Evolutionary conservation across 768 basidiomycete species (phyloP).

Genomic region (Harrya chromipes): DNA sequence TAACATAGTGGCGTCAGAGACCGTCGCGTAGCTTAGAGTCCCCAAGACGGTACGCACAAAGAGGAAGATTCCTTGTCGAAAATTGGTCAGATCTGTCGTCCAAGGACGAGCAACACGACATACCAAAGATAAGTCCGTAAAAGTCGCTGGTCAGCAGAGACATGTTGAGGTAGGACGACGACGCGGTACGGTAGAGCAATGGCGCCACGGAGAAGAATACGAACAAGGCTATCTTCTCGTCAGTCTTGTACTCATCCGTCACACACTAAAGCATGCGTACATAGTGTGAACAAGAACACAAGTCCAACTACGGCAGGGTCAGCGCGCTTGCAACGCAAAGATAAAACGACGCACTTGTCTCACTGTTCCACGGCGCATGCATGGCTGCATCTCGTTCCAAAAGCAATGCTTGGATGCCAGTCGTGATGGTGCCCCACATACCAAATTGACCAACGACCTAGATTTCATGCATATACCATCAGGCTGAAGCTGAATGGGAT

Average conservation of each 20-base stretch:
- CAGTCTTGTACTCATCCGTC: not conserved
- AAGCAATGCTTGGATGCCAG: conserved; percentile 67
- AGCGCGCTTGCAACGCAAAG: conserved; percentile 32
- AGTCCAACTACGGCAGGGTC: conserved; percentile 43
- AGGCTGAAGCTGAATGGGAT: not conserved
- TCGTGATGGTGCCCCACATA: conserved; percentile 78
- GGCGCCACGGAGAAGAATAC: conserved; percentile 83
- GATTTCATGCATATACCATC: not conserved
- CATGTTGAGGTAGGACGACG: conserved; percentile 82
- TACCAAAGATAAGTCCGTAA: conserved; percentile 75
- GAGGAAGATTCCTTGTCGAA: conserved; percentile 44
- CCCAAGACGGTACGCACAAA: conserved; percentile 38
- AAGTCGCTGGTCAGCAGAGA: conserved; percentile 86
- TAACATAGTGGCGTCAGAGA: not conserved
- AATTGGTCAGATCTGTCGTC: not conserved
- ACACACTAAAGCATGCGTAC: conserved; percentile 14
- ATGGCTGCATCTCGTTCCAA: conserved; percentile 67
- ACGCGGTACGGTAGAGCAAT: conserved; percentile 77
- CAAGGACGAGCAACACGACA: not conserved
- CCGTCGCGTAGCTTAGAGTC: not conserved
- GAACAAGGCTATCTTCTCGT: conserved; percentile 54
- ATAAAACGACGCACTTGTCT: conserved; percentile 48
- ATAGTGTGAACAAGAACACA: conserved; percentile 42
- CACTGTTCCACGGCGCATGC: conserved; percentile 65
- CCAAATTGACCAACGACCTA: conserved; percentile 82